Percentiles rank a stretch among this genome's conserved stretches.
These are phyloP conservation scores for Rhizopogon roseolus DNA, from an alignment of 768 basidiomycete species.

Conservation along the genomic window DNA sequence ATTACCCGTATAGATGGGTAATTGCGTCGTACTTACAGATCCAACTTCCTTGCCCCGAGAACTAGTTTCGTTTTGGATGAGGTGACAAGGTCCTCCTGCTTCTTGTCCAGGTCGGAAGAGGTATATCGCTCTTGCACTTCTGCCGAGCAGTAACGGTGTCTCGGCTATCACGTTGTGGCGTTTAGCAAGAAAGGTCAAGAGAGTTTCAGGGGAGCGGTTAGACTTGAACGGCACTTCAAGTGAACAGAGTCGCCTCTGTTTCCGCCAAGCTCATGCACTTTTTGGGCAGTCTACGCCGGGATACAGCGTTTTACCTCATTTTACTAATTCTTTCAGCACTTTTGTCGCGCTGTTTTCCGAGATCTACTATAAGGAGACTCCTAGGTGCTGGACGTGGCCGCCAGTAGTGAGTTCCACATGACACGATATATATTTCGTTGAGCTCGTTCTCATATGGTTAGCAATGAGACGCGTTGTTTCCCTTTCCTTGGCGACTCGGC, in stretches of 20 bases:
- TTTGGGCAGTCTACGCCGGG: not conserved
- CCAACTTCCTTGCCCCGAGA: conserved; percentile 57
- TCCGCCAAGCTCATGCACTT: not conserved
- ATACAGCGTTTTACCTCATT: not conserved
- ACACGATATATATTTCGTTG: too few relatives aligned
- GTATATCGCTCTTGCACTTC: conserved; percentile 11
- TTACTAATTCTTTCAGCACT: not conserved
- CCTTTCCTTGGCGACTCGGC: not conserved
- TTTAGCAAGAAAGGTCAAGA: not conserved
- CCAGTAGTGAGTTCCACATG: too few relatives aligned
- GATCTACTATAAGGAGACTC: not conserved
- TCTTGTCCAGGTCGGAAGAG: conserved; percentile 32
- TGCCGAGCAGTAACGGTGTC: not conserved
- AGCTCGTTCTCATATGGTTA: too few relatives aligned
- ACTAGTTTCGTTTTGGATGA: conserved; percentile 54
- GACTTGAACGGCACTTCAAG: too few relatives aligned
- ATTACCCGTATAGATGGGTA: conserved; percentile 60
- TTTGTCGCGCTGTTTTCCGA: not conserved
- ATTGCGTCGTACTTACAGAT: conserved; percentile 31
- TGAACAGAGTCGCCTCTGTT: not conserved
- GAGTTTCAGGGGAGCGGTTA: not conserved
- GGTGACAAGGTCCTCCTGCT: conserved; percentile 29
- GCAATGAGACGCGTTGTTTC: not conserved
- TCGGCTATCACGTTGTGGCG: not conserved
- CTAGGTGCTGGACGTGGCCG: not conserved